Percentiles rank a stretch among this genome's conserved stretches.
These are phyloP conservation scores for Eleusine coracana DNA, from an alignment of 176 grass and related monocot genomes.

Conservation along the genomic window DNA sequence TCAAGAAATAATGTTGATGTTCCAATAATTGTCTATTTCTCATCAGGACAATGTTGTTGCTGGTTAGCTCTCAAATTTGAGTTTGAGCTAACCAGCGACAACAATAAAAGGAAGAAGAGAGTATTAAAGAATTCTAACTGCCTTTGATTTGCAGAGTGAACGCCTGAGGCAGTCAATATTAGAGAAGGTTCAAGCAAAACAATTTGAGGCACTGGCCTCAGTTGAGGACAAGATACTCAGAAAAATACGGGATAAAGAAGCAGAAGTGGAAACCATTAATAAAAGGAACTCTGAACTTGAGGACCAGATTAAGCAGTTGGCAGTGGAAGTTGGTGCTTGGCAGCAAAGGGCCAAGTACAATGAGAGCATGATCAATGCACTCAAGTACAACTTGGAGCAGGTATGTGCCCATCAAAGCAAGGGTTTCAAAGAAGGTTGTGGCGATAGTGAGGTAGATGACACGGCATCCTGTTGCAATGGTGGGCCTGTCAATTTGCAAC, in stretches of 20 bases:
- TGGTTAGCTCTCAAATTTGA: too few relatives aligned
- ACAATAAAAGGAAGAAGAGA: too few relatives aligned
- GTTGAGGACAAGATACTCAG: conserved; percentile 88
- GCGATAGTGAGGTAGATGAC: conserved; percentile 97
- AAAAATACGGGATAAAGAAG: conserved; percentile 91
- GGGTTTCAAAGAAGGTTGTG: conserved; percentile 94
- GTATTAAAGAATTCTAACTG: neutral
- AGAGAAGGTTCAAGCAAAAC: conserved; percentile 92
- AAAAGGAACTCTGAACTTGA: conserved; percentile 88
- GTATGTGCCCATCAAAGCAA: conserved; percentile 90
- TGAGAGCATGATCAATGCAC: conserved; percentile 91
- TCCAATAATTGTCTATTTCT: too few relatives aligned
- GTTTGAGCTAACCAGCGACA: too few relatives aligned
- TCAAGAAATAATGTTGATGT: too few relatives aligned
- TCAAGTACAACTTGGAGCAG: conserved; percentile 94
- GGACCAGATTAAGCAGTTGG: conserved; percentile 90
- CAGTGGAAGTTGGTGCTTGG: conserved; percentile 83
- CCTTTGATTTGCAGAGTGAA: conserved; percentile 67
- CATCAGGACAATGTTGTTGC: too few relatives aligned
- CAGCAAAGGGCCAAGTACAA: conserved; percentile 98
- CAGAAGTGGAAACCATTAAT: conserved; percentile 80
- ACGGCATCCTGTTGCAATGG: conserved; percentile 90
- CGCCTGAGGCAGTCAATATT: conserved; percentile 87
- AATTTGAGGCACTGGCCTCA: conserved; percentile 82
- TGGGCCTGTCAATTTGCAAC: conserved; percentile 55